Base-by-base conservation (phyloP, 1,139 yeast species). In the Pichia sp. region DNA sequence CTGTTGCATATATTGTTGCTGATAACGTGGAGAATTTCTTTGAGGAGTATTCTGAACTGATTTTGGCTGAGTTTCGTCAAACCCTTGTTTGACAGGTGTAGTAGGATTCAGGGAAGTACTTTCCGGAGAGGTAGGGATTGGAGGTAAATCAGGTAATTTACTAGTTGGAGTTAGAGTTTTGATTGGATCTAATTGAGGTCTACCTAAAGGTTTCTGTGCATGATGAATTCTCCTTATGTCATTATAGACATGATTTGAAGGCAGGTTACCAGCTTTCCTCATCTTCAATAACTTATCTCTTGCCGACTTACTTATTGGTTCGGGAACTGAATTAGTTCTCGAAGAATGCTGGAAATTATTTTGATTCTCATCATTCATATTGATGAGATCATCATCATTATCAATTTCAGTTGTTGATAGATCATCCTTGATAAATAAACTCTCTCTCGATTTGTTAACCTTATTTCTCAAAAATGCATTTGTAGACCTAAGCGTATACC, bases 211-310 rank as follows among this genome's bases (percentile, higher is more conserved):
- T 40, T 35, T 42, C 35, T 45, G 46, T 19, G 47, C 43, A 32
- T 44, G 39, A 31, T 47, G 51, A 24, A 47, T 42, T 20, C 40
- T 49, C 33, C 40, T 44, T 12, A 49, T 46, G 24, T 44, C 49
- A 21, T 48, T 48, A 31, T 48, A 48, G 14, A 42, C 51, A 39
- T 48, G 51, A 11, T 26, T 26, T 12, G 30, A 26, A 12, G 30
- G 15, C 17, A 26, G 6, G 6, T 26, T 26, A 10, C 15, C n/a
- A n/a, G n/a, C 15, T 7, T n/a, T n/a, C 17, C 12, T 26, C 30
- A 26, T n/a, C 15, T 6, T 26, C 15, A n/a, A 26, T 14, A 26
- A 7, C 4, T n/a, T 26, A 26, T 26, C 17, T 26, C 17, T 26
- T 4, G 30, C 9, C 17, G 12, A 26, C 12, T 26, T 26, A 26